phyloP scores from a whole-genome alignment of 495 filamentous ascomycete genomes.

The Physcia stellaris region DNA sequence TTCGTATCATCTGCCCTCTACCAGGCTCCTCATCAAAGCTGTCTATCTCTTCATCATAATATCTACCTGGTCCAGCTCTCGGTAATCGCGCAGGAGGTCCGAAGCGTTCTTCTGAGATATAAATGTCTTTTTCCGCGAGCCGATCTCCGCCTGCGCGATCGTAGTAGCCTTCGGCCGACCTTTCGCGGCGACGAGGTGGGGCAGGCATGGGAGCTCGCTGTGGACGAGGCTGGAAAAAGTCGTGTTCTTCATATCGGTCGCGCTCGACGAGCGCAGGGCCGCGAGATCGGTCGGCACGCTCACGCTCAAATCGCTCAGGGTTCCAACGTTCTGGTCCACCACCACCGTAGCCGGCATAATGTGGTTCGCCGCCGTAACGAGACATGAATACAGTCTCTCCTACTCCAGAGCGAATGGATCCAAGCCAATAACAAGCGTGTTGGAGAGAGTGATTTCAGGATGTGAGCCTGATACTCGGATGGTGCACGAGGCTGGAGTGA shows the following conservation, averaged over 20 bases:
- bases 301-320: conserved; percentile 33
- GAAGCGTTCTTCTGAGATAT: conserved; percentile 41
- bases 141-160: conserved; percentile 25
- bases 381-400: too few species aligned
- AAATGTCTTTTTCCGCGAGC: conserved; percentile 35
- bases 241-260: conserved; percentile 26
- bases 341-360: conserved; percentile 16
- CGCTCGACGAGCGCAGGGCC: conserved; percentile 28
- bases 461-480: too few species aligned
- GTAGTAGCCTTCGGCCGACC: conserved; percentile 20
- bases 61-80: conserved; percentile 19
- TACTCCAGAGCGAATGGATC: too few species aligned
- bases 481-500: too few species aligned
- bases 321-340: conserved; percentile 25
- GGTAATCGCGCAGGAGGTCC: conserved; percentile 37
- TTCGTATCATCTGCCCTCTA: conserved; percentile 24
- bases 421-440: too few species aligned
- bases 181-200: conserved; percentile 12
- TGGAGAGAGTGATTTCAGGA: too few species aligned
- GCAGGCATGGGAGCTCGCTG: conserved; percentile 1
- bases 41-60: conserved; percentile 37
- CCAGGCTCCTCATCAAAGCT: conserved; percentile 18
- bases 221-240: conserved; percentile 13
- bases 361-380: conserved; percentile 30
- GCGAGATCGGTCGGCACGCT: conserved; percentile 28